Conservation (phyloP, 768 basidiomycete species). For the Suillus clintonianus region DNA sequence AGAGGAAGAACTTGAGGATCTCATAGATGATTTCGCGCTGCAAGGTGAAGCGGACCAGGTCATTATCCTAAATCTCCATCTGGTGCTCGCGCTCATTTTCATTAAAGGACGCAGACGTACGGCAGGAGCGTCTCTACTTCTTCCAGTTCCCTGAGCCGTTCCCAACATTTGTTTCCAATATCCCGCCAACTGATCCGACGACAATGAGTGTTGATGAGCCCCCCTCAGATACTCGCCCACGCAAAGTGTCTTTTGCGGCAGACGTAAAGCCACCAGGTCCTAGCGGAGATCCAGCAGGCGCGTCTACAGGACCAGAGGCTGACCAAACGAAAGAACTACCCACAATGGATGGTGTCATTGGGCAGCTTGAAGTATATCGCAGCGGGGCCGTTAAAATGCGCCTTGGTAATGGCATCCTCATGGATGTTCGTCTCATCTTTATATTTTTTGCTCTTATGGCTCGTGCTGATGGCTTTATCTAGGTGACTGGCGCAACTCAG, state of each 20-base stretch:
- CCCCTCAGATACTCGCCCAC: constrained; percentile 40
- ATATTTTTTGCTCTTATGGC: background rate
- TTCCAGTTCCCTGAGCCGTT: constrained; percentile 92
- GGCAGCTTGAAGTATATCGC: constrained; percentile 81
- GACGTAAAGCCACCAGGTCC: constrained; percentile 55
- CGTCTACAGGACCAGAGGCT: constrained; percentile 15
- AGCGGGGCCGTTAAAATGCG: constrained; percentile 89
- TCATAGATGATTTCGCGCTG: constrained; percentile 67
- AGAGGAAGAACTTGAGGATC: constrained; percentile 77
- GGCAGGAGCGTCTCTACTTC: constrained; percentile 75
- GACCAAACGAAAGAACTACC: constrained; percentile 34
- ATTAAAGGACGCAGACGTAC: constrained; percentile 47
- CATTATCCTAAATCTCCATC: background rate
- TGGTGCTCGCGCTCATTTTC: background rate
- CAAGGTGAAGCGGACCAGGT: constrained; percentile 44
- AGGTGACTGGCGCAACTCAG: constrained; percentile 83
- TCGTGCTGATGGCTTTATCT: constrained; percentile 5
- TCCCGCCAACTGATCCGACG: constrained; percentile 29
- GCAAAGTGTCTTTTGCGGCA: constrained; percentile 60
- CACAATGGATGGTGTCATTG: constrained; percentile 74
- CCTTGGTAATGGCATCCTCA: constrained; percentile 73
- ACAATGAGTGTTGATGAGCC: constrained; percentile 36
- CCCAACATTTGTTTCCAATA: constrained; percentile 61
- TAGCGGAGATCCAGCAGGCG: constrained; percentile 21
- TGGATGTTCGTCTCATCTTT: constrained; percentile 59